Conservation (phyloP, 2,329 filamentous ascomycete species). For the Pestalotiopsis fici region DNA sequence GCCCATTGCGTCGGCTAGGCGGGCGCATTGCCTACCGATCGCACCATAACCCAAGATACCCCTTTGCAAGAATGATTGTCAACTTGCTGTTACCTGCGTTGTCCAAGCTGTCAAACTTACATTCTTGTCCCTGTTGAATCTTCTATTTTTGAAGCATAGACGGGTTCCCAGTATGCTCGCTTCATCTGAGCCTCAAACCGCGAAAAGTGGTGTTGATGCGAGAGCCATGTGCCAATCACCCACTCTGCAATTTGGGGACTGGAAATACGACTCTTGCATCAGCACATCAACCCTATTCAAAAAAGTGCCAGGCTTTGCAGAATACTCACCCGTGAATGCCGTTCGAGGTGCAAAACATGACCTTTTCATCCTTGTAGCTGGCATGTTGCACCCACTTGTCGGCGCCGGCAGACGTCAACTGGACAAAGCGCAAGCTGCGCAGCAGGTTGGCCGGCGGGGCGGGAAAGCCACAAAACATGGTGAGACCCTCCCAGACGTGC, state of each 20-base stretch:
- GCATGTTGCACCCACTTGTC: slow-evolving; percentile 35
- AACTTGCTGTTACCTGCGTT: not conserved
- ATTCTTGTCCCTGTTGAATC: not conserved
- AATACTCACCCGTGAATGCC: slow-evolving; percentile 55
- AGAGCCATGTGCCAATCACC: slow-evolving; percentile 53
- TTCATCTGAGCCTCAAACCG: not conserved
- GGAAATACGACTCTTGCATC: not conserved
- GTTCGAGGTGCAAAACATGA: slow-evolving; percentile 55
- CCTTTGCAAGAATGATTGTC: slow-evolving; percentile 17
- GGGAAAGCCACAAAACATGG: slow-evolving; percentile 34
- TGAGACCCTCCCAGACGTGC: slow-evolving; percentile 40
- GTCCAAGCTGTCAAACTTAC: not conserved
- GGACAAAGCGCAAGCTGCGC: slow-evolving; percentile 42
- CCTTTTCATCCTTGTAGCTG: slow-evolving; percentile 49
- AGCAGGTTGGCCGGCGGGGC: slow-evolving; percentile 32
- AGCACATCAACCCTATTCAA: not conserved
- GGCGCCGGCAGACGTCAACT: slow-evolving; percentile 43
- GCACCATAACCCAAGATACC: slow-evolving; percentile 45
- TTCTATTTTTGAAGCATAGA: not conserved
- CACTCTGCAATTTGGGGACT: slow-evolving; percentile 61
- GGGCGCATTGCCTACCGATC: slow-evolving; percentile 44
- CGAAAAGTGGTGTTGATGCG: slow-evolving; percentile 41
- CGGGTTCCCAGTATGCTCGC: not conserved
- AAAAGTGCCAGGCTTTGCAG: not conserved
- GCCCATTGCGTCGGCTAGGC: slow-evolving; percentile 58